A percentile compares a stretch with the other conserved stretches of the same genome.
Evolutionary conservation across 1,284 basidiomycete species (phyloP).

Genomic region (Rhodotorula sp.): DNA sequence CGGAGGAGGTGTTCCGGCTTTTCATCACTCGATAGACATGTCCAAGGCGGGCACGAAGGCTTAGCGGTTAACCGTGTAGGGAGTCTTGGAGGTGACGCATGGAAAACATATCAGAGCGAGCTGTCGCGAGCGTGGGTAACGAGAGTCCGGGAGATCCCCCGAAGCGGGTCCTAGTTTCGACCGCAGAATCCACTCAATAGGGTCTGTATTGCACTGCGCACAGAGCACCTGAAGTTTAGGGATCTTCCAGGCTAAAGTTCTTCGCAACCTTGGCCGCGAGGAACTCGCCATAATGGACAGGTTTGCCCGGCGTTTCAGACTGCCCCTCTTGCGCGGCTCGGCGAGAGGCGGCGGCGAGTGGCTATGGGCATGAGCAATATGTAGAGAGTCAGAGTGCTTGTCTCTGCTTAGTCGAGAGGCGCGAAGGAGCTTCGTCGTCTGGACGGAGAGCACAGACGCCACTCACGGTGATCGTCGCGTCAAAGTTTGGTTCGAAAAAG

Average conservation of each 20-base stretch:
- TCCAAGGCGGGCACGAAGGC: neutral
- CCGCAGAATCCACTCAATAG: too few relatives aligned
- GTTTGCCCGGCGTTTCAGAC: slow-evolving; percentile 39
- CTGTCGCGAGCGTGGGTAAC: too few relatives aligned
- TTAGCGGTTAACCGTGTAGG: too few relatives aligned
- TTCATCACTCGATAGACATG: slow-evolving; percentile 12
- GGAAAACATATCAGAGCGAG: too few relatives aligned
- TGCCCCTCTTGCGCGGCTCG: slow-evolving; percentile 8
- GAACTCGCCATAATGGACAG: slow-evolving; percentile 72
- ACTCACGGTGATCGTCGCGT: slow-evolving; percentile 57
- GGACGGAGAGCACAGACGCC: slow-evolving; percentile 54
- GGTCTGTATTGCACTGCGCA: too few relatives aligned
- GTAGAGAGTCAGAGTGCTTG: too few relatives aligned
- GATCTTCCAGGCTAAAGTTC: neutral
- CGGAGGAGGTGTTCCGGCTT: slow-evolving; percentile 16
- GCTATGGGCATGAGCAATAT: slow-evolving; percentile 6
- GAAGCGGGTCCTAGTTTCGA: too few relatives aligned
- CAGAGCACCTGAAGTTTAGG: neutral
- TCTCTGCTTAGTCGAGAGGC: too few relatives aligned
- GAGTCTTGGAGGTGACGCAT: too few relatives aligned
- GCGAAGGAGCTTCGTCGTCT: too few relatives aligned
- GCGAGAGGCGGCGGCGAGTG: slow-evolving; percentile 19
- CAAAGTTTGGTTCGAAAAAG: slow-evolving; percentile 81
- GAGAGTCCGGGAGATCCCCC: too few relatives aligned
- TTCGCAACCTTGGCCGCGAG: slow-evolving; percentile 64